Base-by-base conservation (phyloP, 2,329 filamentous ascomycete species). In the Arthrobotrys megalospora region DNA sequence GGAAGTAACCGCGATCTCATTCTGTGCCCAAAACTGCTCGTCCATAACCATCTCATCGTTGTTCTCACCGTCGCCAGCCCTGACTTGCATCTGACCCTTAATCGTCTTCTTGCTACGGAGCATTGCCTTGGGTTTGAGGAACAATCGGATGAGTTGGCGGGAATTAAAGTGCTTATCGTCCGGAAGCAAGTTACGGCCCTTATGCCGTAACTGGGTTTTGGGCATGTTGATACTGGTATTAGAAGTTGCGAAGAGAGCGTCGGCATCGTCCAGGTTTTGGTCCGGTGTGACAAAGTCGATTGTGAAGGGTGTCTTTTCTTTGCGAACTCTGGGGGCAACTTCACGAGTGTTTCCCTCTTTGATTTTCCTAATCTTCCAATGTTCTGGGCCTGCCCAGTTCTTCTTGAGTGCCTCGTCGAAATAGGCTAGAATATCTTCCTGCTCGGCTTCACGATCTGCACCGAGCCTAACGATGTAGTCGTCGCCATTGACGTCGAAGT, bases 91-190 rank as follows among this genome's bases (percentile, higher is more conserved):
- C 32, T 73, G 76, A 6, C 76, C 76, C 55, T 73, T 72, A 36
- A 69, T 8, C 38, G 63, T 68, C 68, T 79, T 79, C 68, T 73
- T 72, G 64, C 76, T 79, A 68, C 69, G 76, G 58, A 79, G 76
- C 68, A 79, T 91, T 10, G 94, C 93, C 84, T 94, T 97, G 32
- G 96, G 96, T 84, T 99, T 99, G 32, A 98, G 88, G 88, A 98
- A 99, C 0, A 99, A 88, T 63, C 90, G 92, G 6, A 98, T 87
- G 0, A 99, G 87, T 80, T 97, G 93, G 83, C 92, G 92, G 7
- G 95, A 98, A 86, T 94, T 97, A 86, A 99, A 98, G 84, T 98
- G 94, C 85, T 97, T 97, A 85, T 99, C 96, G 82, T 99, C 96
- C 1, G 96, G 95, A 3, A 99, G 89, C 2, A 99, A 88, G 83